Evolutionary conservation across 2,329 filamentous ascomycete genomes (phyloP).

Genomic region (Emergomyces pasteurianus): DNA sequence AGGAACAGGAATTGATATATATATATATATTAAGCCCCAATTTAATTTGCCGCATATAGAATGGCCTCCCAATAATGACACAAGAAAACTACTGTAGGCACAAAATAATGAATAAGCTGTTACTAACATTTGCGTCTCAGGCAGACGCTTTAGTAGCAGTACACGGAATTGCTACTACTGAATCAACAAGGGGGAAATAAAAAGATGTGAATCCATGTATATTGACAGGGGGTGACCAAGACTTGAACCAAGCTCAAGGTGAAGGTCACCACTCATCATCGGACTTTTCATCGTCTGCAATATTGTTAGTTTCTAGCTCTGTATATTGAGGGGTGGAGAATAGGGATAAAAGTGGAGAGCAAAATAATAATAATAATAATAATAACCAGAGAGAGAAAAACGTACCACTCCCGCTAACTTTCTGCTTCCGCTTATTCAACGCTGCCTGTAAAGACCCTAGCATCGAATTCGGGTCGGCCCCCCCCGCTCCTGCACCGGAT

Average conservation of each 20-base stretch:
- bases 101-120: not conserved
- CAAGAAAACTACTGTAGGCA: not conserved
- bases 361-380: no score
- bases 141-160: not conserved
- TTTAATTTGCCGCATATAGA: not conserved
- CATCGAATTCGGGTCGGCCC: slow-evolving; percentile 47
- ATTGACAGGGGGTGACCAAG: not conserved
- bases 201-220: not conserved
- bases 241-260: not conserved
- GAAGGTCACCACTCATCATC: slow-evolving; percentile 35
- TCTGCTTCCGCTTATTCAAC: slow-evolving; percentile 73
- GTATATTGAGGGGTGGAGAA: not conserved
- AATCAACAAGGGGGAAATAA: not conserved
- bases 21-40: not conserved
- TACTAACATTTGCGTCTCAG: not conserved
- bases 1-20: not conserved
- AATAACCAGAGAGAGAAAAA: slow-evolving; percentile 21
- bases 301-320: slow-evolving; percentile 14
- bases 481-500: slow-evolving; percentile 37
- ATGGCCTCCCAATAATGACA: not conserved
- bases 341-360: not conserved
- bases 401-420: slow-evolving; percentile 91
- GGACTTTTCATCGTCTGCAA: slow-evolving; percentile 34
- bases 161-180: not conserved
- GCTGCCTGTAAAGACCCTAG: slow-evolving; percentile 72